Base-by-base conservation (phyloP, 257 asterid genomes). In the Solanum habrochaites region DNA sequence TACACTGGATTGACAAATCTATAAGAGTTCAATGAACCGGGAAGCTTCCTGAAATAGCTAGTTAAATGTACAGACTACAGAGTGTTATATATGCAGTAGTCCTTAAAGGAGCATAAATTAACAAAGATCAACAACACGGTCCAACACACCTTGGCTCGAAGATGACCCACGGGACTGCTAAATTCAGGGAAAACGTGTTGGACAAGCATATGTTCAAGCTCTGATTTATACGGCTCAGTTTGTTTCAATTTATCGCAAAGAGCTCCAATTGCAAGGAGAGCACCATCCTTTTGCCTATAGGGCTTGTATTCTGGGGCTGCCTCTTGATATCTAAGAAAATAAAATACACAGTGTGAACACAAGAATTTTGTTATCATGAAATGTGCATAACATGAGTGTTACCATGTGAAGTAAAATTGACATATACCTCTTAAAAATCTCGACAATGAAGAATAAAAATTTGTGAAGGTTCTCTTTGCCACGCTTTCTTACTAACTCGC, bases 381-480 rank as follows among this genome's bases (percentile, higher is more conserved):
- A 66, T 69, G 60, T 64, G 69, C 74, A 23, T 85, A 86, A 71
- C 82, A 47, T 9, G 27, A 58, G 52, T 77, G 81, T 31, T 49
- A 81, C 85, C 69, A 18, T 49, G 85, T 18, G 18, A 81, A 47
- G 42, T 20, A 81, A 31, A 40, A 7, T 47, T 29, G 66, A 81
- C 18, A 64, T 11, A 49, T 93, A 97, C 99, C 99, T 96, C 87
- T 92, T 93, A 88, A 97, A 97, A 72, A 97, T 92, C 91, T 94
- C 98, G 12, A 97, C 99, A 86, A 96, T 92, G 89, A 93, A 97
- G 75, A 93, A 83, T 83, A 96, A 88, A 88, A 97, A 97, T 93
- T 97, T 97, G 49, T 96, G 99, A 87, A 97, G 98, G 88, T 97
- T 97, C 89, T 97, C 98, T 90, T 97, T 97, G 77, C 98, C 99